phyloP scores from a whole-genome alignment of 2,329 filamentous ascomycete species.

The Xylaria sp. region DNA sequence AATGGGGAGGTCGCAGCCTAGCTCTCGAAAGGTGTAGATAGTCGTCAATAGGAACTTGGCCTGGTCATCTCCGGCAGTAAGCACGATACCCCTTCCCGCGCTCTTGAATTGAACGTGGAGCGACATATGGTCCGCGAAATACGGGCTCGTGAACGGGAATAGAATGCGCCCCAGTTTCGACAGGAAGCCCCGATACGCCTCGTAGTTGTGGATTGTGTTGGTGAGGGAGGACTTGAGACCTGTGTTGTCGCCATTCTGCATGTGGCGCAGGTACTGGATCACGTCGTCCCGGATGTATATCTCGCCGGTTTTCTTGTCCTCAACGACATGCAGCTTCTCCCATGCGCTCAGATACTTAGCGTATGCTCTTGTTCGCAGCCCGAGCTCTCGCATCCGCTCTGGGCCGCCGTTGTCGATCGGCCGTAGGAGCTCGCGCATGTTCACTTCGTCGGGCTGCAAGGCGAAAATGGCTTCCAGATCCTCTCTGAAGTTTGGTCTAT shows the following conservation, averaged over 20 bases:
- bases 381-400: slow-evolving; percentile 54
- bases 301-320: slow-evolving; percentile 48
- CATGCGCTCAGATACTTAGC: slow-evolving; percentile 55
- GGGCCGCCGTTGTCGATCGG: slow-evolving; percentile 54
- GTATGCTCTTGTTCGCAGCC: slow-evolving; percentile 54
- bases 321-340: slow-evolving; percentile 51
- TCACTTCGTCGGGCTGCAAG: slow-evolving; percentile 50
- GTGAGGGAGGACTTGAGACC: slow-evolving; percentile 40
- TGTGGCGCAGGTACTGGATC: slow-evolving; percentile 50
- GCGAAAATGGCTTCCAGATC: slow-evolving; percentile 45
- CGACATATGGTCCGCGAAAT: slow-evolving; percentile 58
- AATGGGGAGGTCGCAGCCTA: slow-evolving; percentile 54
- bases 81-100: slow-evolving; percentile 57
- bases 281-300: slow-evolving; percentile 55
- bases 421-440: slow-evolving; percentile 52
- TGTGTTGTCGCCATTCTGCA: slow-evolving; percentile 31
- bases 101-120: slow-evolving; percentile 56
- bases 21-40: slow-evolving; percentile 52
- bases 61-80: slow-evolving; percentile 58
- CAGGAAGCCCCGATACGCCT: slow-evolving; percentile 55
- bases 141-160: slow-evolving; percentile 55
- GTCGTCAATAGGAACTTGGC: slow-evolving; percentile 57
- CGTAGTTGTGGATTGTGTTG: slow-evolving; percentile 55
- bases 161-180: slow-evolving; percentile 53
- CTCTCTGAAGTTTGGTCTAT: slow-evolving; percentile 37